Base-by-base conservation (phyloP, 2,329 filamentous ascomycete species). In the Cryphonectria carpinicola region DNA sequence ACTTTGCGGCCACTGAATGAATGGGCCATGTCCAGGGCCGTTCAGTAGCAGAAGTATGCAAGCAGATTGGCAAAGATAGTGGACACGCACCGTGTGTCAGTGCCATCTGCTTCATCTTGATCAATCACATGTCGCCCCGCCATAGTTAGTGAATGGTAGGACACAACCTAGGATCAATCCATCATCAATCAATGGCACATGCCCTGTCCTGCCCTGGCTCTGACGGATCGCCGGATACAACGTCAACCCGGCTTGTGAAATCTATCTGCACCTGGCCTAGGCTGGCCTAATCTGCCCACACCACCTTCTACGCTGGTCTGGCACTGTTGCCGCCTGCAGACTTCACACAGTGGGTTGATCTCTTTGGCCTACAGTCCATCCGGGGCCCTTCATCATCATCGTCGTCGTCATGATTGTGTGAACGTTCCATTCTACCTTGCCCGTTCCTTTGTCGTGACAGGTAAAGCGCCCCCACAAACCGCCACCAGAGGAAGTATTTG, bases 381-480 rank as follows among this genome's bases (percentile, higher is more conserved):
- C 54, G 13, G 32, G 37, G 25, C 4, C 62, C 28, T 56, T 35
- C 60, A 37, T 14, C 17, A 62, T 39, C 25, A 46, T 56, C 52
- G 22, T 62, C 25, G 5, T 37, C 32, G 32, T 37, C 10, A 37
- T 22, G 17, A 41, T 25, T 25, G 37, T 65, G 70, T 70, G 52
- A 73, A 73, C 71, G 71, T 73, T 71, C 67, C 71, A 73, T 73
- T 19, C 49, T 49, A 35, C 39, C 60, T 41, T 35, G 60, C 35
- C 60, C 49, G n/a, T 25, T 25, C 14, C 22, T 32, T n/a, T 32
- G 25, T 32, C 54, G 32, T 32, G 32, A 32, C 32, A 32, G 35
- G 54, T 32, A 17, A 58, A 11, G n/a, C 25, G 17, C 43, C 43
- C 43, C 43, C 43, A 17, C 43, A 17, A 5, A 17, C 54, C 54